These are phyloP conservation scores for Vanderwaltozyma tropicalis DNA, from an alignment of 805 yeast genomes.

Conservation along the genomic window DNA sequence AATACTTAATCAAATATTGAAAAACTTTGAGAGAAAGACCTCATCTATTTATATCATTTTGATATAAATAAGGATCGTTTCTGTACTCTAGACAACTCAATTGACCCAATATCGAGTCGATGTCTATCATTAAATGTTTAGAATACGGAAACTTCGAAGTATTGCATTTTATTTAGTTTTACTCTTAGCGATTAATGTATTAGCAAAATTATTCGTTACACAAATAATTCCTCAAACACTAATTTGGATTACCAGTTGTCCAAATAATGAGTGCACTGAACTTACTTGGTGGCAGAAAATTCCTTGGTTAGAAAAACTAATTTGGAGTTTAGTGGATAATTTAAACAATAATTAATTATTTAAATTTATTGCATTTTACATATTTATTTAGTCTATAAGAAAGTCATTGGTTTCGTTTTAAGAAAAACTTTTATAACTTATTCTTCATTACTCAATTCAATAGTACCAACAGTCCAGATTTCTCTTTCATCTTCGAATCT, in stretches of 20 bases:
- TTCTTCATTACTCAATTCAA: constrained; percentile 32
- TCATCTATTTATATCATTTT: too few relatives aligned
- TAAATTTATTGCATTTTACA: neutral
- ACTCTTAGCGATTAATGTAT: constrained; percentile 7
- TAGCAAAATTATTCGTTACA: constrained; percentile 5
- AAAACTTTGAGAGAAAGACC: too few relatives aligned
- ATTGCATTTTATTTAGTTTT: constrained; percentile 4
- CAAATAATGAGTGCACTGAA: constrained; percentile 10
- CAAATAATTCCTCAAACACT: constrained; percentile 3
- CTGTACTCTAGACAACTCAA: too few relatives aligned
- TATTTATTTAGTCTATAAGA: too few relatives aligned
- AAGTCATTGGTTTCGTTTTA: neutral
- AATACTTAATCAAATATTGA: too few relatives aligned
- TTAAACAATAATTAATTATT: neutral
- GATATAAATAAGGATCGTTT: too few relatives aligned
- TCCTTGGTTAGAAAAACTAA: constrained; percentile 11
- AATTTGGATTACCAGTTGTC: constrained; percentile 12
- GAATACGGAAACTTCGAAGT: neutral
- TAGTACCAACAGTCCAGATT: constrained; percentile 80
- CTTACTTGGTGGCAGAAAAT: constrained; percentile 25
- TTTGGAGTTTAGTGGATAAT: constrained; percentile 19
- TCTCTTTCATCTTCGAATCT: constrained; percentile 78
- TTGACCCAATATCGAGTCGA: neutral
- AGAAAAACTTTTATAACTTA: too few relatives aligned
- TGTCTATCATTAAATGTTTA: neutral